These are phyloP conservation scores for Paraglomus occultum DNA, from an alignment of 192 early-diverging fungal species.

Conservation along the genomic window DNA sequence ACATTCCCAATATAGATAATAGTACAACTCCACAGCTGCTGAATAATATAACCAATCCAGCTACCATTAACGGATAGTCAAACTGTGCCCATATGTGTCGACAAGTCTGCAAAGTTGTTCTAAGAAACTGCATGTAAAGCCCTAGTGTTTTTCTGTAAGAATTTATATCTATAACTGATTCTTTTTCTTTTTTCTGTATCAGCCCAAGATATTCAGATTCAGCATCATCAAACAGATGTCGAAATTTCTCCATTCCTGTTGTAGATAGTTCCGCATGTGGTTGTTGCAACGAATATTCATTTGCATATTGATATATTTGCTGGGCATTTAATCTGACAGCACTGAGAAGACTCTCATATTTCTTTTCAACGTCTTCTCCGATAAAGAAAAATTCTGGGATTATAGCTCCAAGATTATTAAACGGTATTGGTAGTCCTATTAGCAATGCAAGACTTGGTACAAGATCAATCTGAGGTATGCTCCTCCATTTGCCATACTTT, in stretches of 20 bases:
- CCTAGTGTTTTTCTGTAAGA: slow-evolving; percentile 1
- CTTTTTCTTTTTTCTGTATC: slow-evolving; percentile 22
- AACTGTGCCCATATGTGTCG: slow-evolving; percentile 93
- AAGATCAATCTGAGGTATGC: slow-evolving; percentile 87
- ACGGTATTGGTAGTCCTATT: slow-evolving; percentile 87
- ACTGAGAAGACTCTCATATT: slow-evolving; percentile 45
- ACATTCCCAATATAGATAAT: slow-evolving; percentile 31
- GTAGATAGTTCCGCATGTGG: slow-evolving; percentile 55
- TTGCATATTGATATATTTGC: slow-evolving; percentile 66
- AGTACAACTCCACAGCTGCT: slow-evolving; percentile 38
- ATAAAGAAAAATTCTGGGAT: slow-evolving; percentile 84
- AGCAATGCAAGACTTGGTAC: slow-evolving; percentile 80
- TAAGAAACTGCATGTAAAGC: slow-evolving; percentile 51
- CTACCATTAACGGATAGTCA: slow-evolving; percentile 71
- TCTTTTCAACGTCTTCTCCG: slow-evolving; percentile 25
- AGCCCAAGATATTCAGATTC: slow-evolving; percentile 31
- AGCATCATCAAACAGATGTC: slow-evolving; percentile 32
- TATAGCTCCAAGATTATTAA: slow-evolving; percentile 84
- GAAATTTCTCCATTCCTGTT: slow-evolving; percentile 36
- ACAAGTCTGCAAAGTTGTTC: slow-evolving; percentile 63
- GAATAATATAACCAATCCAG: slow-evolving; percentile 64
- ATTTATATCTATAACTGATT: slow-evolving; percentile 29
- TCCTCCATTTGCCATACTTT: slow-evolving; percentile 48
- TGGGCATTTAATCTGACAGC: slow-evolving; percentile 61
- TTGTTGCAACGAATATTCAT: slow-evolving; percentile 52